phyloP scores from a whole-genome alignment of 225 moss, liverwort and hornwort genomes.

The Polytrichum commune region DNA sequence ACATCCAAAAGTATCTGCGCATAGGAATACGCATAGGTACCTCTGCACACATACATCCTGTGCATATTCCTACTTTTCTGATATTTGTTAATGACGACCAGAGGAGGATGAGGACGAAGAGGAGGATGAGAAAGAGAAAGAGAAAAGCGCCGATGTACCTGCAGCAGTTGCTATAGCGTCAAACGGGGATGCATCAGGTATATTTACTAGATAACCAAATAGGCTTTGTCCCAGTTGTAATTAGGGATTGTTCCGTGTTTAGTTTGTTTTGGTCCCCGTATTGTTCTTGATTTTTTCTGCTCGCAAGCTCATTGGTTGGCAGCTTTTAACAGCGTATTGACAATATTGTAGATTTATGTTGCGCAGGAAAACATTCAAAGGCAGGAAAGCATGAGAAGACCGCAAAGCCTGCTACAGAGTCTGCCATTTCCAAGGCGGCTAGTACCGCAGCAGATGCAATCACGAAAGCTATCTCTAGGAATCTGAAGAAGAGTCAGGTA shows the following conservation, averaged over 20 bases:
- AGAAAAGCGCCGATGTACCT: constrained; percentile 11
- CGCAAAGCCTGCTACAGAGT: constrained; percentile 2
- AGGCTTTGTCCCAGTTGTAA: too few relatives aligned
- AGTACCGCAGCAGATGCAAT: constrained; percentile 22
- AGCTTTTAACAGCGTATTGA: too few relatives aligned
- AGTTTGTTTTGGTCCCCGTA: too few relatives aligned
- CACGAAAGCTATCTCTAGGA: constrained; percentile 16
- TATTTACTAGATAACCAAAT: not conserved
- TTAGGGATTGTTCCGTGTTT: too few relatives aligned
- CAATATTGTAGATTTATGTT: not conserved
- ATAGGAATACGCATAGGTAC: too few relatives aligned
- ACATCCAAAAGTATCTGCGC: too few relatives aligned
- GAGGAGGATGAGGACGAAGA: constrained; percentile 13
- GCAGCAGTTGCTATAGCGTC: constrained; percentile 16
- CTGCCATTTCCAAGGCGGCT: not conserved
- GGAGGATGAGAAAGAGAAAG: constrained; percentile 25
- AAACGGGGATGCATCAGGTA: constrained; percentile 39
- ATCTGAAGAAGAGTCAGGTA: constrained; percentile 19
- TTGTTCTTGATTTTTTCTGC: too few relatives aligned
- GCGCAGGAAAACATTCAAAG: constrained; percentile 20
- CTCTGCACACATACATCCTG: too few relatives aligned
- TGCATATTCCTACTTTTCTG: too few relatives aligned
- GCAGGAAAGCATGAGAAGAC: constrained; percentile 11
- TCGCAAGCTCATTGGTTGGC: too few relatives aligned
- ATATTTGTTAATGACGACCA: not conserved